Evolutionary conservation across 2,329 filamentous ascomycete genomes (phyloP).

Genomic region (Fusarium oligoseptatum): DNA sequence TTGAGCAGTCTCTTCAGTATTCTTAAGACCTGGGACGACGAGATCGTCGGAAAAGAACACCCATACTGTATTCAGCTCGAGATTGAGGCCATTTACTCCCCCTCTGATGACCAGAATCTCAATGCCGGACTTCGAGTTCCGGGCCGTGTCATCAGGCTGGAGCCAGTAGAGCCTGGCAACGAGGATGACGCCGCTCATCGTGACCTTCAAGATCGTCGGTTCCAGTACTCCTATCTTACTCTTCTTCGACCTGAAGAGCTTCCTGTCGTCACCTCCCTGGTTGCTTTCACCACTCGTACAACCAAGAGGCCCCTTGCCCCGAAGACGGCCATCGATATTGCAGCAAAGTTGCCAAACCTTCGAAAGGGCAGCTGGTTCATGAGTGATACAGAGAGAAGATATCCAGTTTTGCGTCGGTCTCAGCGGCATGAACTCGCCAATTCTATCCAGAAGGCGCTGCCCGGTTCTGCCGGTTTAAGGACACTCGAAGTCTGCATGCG

Average conservation of each 20-base stretch:
- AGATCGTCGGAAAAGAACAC: slow-evolving; percentile 12
- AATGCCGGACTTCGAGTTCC: slow-evolving; percentile 12
- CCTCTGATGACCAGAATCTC: slow-evolving; percentile 23
- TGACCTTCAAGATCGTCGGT: slow-evolving; percentile 28
- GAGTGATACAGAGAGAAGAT: slow-evolving; percentile 27
- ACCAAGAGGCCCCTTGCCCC: slow-evolving; percentile 26
- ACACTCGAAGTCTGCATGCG: slow-evolving; percentile 29
- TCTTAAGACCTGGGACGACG: slow-evolving; percentile 34
- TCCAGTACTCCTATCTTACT: slow-evolving; percentile 31
- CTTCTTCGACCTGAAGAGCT: slow-evolving; percentile 19
- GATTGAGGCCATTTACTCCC: slow-evolving; percentile 26
- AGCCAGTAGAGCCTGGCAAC: slow-evolving; percentile 23
- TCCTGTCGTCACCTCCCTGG: slow-evolving; percentile 21
- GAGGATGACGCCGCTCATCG: slow-evolving; percentile 12
- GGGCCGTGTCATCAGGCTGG: slow-evolving; percentile 24
- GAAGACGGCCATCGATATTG: slow-evolving; percentile 23
- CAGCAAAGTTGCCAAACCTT: slow-evolving; percentile 31
- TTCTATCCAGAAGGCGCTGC: slow-evolving; percentile 19
- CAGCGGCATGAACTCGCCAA: slow-evolving; percentile 24
- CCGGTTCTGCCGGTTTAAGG: slow-evolving; percentile 16
- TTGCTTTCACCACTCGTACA: slow-evolving; percentile 20
- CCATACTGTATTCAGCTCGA: slow-evolving; percentile 30
- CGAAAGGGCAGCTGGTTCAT: slow-evolving; percentile 24
- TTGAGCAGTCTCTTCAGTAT: slow-evolving; percentile 34
- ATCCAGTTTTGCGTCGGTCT: slow-evolving; percentile 25